Percentiles rank a stretch among this genome's conserved stretches.
Conservation (phyloP, 2,329 filamentous ascomycete genomes). For the Hortaea werneckii region DNA sequence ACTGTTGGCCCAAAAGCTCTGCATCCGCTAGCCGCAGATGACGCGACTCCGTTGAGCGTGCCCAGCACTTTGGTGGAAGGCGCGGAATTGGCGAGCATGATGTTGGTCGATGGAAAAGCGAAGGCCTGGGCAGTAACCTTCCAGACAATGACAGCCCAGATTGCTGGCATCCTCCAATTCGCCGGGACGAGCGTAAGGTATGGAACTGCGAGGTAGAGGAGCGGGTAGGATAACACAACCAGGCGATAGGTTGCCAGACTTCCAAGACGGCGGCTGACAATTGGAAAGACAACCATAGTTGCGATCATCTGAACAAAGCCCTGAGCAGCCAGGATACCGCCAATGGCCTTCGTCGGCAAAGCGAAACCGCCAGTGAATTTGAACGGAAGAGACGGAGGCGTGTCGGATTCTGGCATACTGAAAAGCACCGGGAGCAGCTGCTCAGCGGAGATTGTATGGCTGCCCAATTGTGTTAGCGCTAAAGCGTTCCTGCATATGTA, state of each 20-base stretch:
- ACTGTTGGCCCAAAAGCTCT: constrained; percentile 81
- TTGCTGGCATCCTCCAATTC: constrained; percentile 57
- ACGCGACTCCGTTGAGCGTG: constrained; percentile 84
- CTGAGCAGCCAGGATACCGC: constrained; percentile 78
- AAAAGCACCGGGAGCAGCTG: constrained; percentile 88
- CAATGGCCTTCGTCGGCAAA: constrained; percentile 72
- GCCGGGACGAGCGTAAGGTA: constrained; percentile 80
- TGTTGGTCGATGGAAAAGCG: constrained; percentile 81
- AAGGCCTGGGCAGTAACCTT: constrained; percentile 90
- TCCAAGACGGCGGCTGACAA: constrained; percentile 64
- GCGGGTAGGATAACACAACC: constrained; percentile 71
- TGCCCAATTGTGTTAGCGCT: constrained; percentile 28
- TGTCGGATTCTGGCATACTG: constrained; percentile 52
- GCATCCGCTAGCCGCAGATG: constrained; percentile 80
- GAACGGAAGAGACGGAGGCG: constrained; percentile 60
- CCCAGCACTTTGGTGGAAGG: constrained; percentile 77
- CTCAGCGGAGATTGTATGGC: constrained; percentile 95
- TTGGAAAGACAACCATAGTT: constrained; percentile 74
- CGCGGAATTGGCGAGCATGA: constrained; percentile 80
- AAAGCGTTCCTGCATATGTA: constrained; percentile 2
- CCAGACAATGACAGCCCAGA: constrained; percentile 71
- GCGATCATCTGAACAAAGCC: constrained; percentile 82
- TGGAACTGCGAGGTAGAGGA: constrained; percentile 77
- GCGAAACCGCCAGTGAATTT: constrained; percentile 82
- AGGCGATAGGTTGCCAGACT: constrained; percentile 73